Base-by-base conservation (phyloP, 345 rosid species). In the Camelina laxa region DNA sequence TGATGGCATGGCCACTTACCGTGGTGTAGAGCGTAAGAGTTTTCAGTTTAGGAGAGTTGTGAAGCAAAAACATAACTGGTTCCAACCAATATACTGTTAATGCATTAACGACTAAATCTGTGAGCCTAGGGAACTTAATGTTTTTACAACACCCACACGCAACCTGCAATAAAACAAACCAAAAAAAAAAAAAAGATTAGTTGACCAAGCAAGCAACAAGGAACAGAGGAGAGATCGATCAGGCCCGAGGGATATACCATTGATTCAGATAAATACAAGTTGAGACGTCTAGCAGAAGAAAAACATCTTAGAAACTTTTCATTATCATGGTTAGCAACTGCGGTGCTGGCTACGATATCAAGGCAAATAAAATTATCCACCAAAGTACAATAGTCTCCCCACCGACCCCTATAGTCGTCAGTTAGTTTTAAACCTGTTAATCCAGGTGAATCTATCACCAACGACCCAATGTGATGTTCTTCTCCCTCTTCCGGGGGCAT, bases 301-400 rank as follows among this genome's bases (percentile, higher is more conserved):
- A 69, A 20, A 56, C 19, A 27, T 56, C 64, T 27, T 1, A 69
- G 17, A 27, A 56, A 27, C 5, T 22, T 30, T 0, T 11, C 19
- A 30, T 12, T 24, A 24, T 24, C 30, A 24, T 24, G 30, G 30
- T 24, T 24, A 24, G 30, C 30, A 24, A 24, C 5, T 24, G 30
- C 6, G 0, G 6, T 0, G 0, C 0, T 42, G 15, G 5, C 30
- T 24, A 24, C 64, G 3, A 0, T 6, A 17, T 69, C 13, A 56
- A 69, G 55, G 73, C 64, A 56, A 30, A 31, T 2, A 13, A 42
- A 42, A 42, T 56, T 41, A 42, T 69, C 64, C 13, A 69, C 17
- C 55, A 27, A 42, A 19, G 19, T 0, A 0, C 30, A 69, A 7
- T 24, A 24, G 30, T 24, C 30, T 24, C 30, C 30, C 30, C 30